Base-by-base conservation (phyloP, 1,139 yeast species). In the Scheffersomyces parashehatae region DNA sequence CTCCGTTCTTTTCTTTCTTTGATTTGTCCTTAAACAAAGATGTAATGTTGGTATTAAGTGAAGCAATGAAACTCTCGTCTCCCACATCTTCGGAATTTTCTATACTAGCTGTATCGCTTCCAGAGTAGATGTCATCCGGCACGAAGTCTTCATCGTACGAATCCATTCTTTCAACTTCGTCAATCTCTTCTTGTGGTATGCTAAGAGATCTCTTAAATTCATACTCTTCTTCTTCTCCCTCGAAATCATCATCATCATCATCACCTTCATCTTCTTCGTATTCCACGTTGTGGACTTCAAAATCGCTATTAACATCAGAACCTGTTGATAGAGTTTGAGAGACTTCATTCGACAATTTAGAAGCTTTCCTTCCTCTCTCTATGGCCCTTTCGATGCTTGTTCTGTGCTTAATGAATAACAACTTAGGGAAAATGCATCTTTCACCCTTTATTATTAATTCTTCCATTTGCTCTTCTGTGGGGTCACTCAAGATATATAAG, bases 401-500 rank as follows among this genome's bases (percentile, higher is more conserved):
- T 43, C 91, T 70, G 59, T 85, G 84, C 49, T 76, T 77, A 38
- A 87, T 80, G 57, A 85, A 86, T 29, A 81, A 60, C 14, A 87
- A 55, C 51, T 83, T 77, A 0, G 95, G 95, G 56, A 71, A 87
- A 48, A 88, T 79, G 15, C 85, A 78, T 36, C 73, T 62, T 59
- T 85, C 85, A 9, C 95, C 95, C 47, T 79, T 81, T 29, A 63
- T 55, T 33, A 87, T 75, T 77, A 83, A 79, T 37, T 70, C 73
- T 3, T 61, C 78, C 53, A 87, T 62, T 50, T 79, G 68, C 36
- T 77, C 79, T 48, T 77, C 83, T 2, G 76, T 71, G 2, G 95
- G 95, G 54, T 86, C 93, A 49, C 83, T 75, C 43, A 87, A 66
- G 36, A 87, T 82, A 56, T 82, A 75, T 70, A 74, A 75, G 53